A percentile compares a stretch with the other conserved stretches of the same genome.
Evolutionary conservation across 2,329 filamentous ascomycete species (phyloP).

Genomic region (Aureobasidium sp.): DNA sequence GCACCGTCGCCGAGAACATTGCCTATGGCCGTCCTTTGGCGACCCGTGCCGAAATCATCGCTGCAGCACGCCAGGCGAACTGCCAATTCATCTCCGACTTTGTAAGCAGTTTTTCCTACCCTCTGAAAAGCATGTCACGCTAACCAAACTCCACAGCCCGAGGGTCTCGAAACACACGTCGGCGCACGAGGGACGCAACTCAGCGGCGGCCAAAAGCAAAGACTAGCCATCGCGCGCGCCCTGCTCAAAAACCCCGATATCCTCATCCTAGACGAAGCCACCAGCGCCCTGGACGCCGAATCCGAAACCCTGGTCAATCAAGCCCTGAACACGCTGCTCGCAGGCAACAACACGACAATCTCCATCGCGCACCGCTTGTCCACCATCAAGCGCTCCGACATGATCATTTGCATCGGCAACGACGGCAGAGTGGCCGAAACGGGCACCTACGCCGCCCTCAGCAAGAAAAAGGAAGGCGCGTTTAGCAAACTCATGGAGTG

Average conservation of each 20-base stretch:
- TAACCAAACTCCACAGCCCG: constrained; percentile 47
- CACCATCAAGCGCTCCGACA: constrained; percentile 92
- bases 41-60: constrained; percentile 68
- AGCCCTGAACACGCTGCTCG: constrained; percentile 70
- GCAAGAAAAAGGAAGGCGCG: constrained; percentile 63
- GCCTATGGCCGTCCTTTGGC: constrained; percentile 79
- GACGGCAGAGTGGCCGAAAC: constrained; percentile 87
- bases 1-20: constrained; percentile 80
- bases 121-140: not conserved
- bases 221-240: constrained; percentile 91
- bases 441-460: constrained; percentile 72
- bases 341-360: constrained; percentile 89
- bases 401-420: constrained; percentile 80
- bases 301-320: constrained; percentile 95
- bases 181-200: constrained; percentile 88
- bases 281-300: constrained; percentile 89
- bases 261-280: constrained; percentile 88
- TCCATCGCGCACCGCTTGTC: constrained; percentile 93
- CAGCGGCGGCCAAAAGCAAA: constrained; percentile 93
- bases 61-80: constrained; percentile 83
- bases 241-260: constrained; percentile 95
- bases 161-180: constrained; percentile 88
- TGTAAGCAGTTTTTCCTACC: constrained; percentile 35
- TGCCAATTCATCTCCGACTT: constrained; percentile 96
- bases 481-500: constrained; percentile 98